Evolutionary conservation across 345 rosid species (phyloP).

Genomic region (Arabidopsis thaliana): TAIR10.1 NC_003070.9:2538501-2539000

Average conservation of each 20-base stretch:
- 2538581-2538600: too few species aligned
- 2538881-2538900: conserved; percentile 82
- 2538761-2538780: conserved; percentile 77
- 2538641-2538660: too few species aligned
- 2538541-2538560: too few species aligned
- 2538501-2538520: too few species aligned
- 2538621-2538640: too few species aligned
- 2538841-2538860: conserved; percentile 84
- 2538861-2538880: conserved; percentile 91
- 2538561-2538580: too few species aligned
- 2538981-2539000: conserved; percentile 67
- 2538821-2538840: conserved; percentile 86
- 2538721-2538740: conserved; percentile 64
- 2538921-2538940: conserved; percentile 77
- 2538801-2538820: conserved; percentile 96
- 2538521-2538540: too few species aligned
- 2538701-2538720: conserved; percentile 40
- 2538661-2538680: too few species aligned
- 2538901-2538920: conserved; percentile 77
- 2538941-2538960: conserved; percentile 78
- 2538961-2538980: conserved; percentile 82
- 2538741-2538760: conserved; percentile 92
- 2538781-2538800: conserved; percentile 75
- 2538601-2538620: too few species aligned
- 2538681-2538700: conserved; percentile 43